These are phyloP conservation scores for Cytospora schulzeri DNA, from an alignment of 2,329 filamentous ascomycete genomes.

Conservation along the genomic window DNA sequence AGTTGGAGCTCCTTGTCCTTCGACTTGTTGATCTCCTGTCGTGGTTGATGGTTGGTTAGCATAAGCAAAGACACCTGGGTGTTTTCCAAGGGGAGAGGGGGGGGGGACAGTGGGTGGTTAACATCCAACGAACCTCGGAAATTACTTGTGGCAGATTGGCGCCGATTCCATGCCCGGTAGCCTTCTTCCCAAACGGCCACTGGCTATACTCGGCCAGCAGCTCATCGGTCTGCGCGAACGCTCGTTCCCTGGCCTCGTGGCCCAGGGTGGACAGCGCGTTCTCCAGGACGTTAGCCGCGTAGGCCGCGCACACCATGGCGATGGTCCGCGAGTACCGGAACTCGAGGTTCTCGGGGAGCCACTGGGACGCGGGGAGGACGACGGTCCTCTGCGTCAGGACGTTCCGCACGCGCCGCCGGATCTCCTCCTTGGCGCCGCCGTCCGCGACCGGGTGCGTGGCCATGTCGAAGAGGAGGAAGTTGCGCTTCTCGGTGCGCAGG, in stretches of 20 bases:
- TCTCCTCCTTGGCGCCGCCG: conserved; percentile 95
- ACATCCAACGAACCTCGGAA: conserved; percentile 57
- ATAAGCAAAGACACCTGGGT: not conserved
- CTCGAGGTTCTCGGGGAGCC: conserved; percentile 90
- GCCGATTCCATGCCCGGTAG: conserved; percentile 78
- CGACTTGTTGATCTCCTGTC: conserved; percentile 73
- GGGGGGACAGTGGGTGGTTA: conserved; percentile 29
- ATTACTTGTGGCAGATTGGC: conserved; percentile 90
- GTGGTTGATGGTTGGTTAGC: conserved; percentile 7
- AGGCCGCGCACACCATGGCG: conserved; percentile 95
- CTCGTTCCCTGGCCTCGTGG: conserved; percentile 90
- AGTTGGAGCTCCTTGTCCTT: conserved; percentile 96
- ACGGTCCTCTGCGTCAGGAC: conserved; percentile 93
- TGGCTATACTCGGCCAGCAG: conserved; percentile 94
- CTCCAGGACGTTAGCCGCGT: conserved; percentile 96
- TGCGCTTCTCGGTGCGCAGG: conserved; percentile 96
- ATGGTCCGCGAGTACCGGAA: conserved; percentile 92
- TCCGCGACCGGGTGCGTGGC: conserved; percentile 97
- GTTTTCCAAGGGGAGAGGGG: no score
- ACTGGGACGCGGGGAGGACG: conserved; percentile 82
- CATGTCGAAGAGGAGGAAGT: conserved; percentile 99
- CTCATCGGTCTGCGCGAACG: conserved; percentile 96
- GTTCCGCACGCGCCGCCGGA: conserved; percentile 87
- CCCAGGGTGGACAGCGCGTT: conserved; percentile 94
- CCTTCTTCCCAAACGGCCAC: conserved; percentile 91